A percentile compares a stretch with the other conserved stretches of the same genome.
These are phyloP conservation scores for Phalaenopsis hybrid DNA, from an alignment of 116 monocot genomes.

Conservation along the genomic window DNA sequence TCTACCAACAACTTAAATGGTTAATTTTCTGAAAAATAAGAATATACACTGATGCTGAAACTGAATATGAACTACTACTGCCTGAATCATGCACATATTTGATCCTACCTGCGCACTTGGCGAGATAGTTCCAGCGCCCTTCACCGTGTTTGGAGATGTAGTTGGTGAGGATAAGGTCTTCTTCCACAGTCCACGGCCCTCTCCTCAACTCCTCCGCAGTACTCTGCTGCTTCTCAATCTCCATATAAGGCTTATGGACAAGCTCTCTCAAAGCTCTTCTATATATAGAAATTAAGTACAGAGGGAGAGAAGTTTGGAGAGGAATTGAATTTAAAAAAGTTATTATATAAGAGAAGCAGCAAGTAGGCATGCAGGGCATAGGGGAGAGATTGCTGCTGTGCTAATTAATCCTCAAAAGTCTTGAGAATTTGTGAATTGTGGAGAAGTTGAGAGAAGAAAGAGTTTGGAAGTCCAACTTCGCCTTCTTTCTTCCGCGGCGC, in stretches of 20 bases:
- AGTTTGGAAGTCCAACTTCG: slow-evolving; percentile 2
- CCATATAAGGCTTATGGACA: no score
- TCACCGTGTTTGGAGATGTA: slow-evolving; percentile 54
- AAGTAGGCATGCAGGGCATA: neutral
- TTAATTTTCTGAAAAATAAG: no score
- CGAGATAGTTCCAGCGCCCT: slow-evolving; percentile 74
- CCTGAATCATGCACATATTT: neutral
- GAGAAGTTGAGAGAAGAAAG: neutral
- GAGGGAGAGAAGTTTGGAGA: neutral
- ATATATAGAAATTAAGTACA: neutral
- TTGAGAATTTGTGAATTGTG: neutral
- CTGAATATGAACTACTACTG: neutral
- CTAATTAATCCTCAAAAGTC: neutral
- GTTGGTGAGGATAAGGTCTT: slow-evolving; percentile 45
- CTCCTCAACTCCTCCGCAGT: slow-evolving; percentile 35
- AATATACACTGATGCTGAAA: neutral
- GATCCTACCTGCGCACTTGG: slow-evolving; percentile 40
- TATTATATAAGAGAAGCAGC: neutral
- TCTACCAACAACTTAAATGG: no score
- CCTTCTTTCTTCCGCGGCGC: neutral
- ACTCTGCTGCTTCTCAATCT: neutral
- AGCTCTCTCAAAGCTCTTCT: no score
- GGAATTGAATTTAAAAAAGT: neutral
- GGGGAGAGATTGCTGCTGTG: no score
- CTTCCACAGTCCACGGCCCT: slow-evolving; percentile 70